These are phyloP conservation scores for Narthecium ossifragum DNA, from an alignment of 106 monocot species.

Conservation along the genomic window DNA sequence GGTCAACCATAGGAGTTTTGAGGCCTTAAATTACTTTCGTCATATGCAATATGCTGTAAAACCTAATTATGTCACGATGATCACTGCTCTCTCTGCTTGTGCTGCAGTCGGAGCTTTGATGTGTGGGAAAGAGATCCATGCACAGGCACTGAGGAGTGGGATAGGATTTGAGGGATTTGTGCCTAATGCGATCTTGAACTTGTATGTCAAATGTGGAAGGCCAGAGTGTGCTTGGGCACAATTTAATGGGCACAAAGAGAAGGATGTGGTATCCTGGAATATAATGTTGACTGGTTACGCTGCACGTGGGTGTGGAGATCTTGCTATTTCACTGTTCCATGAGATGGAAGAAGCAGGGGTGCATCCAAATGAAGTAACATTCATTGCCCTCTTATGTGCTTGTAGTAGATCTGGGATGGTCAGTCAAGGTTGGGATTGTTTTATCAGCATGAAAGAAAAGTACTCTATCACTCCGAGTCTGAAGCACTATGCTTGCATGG, in stretches of 20 bases:
- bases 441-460: slow-evolving; percentile 34
- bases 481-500: slow-evolving; percentile 85
- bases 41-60: slow-evolving; percentile 51
- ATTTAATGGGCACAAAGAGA: slow-evolving; percentile 38
- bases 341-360: slow-evolving; percentile 43
- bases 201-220: slow-evolving; percentile 86
- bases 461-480: slow-evolving; percentile 55
- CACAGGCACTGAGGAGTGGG: slow-evolving; percentile 44
- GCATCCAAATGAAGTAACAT: slow-evolving; percentile 70
- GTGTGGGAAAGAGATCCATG: slow-evolving; percentile 89
- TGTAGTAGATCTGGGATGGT: slow-evolving; percentile 69
- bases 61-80: slow-evolving; percentile 64
- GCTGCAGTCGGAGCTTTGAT: slow-evolving; percentile 54
- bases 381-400: slow-evolving; percentile 59
- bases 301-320: slow-evolving; percentile 34
- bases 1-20: slow-evolving; percentile 52
- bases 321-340: slow-evolving; percentile 46
- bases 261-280: slow-evolving; percentile 77
- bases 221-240: slow-evolving; percentile 44
- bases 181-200: slow-evolving; percentile 62
- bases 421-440: slow-evolving; percentile 45
- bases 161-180: slow-evolving; percentile 44
- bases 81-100: slow-evolving; percentile 66
- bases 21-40: slow-evolving; percentile 65
- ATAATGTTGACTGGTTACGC: slow-evolving; percentile 75